Conservation (phyloP, 2,329 filamentous ascomycete species). For the Tolypocladium cylindrosporum region DNA sequence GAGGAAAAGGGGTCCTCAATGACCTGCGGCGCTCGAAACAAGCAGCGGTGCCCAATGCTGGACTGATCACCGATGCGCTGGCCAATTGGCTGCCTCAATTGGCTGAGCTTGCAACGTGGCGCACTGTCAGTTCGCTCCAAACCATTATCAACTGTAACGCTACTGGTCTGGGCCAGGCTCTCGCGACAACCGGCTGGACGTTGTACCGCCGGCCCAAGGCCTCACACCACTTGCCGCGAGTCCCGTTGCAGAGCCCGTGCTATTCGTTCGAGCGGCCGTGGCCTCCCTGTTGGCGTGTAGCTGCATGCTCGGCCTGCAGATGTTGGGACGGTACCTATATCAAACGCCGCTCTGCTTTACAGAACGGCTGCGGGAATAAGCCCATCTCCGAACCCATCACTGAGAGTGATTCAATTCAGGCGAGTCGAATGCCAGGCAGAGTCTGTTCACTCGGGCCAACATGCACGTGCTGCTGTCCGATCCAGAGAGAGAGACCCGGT, state of each 20-base stretch:
- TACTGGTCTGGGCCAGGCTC: neutral
- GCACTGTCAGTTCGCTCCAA: neutral
- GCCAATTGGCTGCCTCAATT: constrained; percentile 2
- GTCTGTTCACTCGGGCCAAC: neutral
- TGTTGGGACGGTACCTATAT: neutral
- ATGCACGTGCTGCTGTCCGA: neutral
- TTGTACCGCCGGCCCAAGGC: neutral
- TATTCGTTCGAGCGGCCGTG: neutral
- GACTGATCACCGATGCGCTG: neutral
- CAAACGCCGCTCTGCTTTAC: neutral
- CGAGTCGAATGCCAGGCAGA: neutral
- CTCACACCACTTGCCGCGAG: neutral
- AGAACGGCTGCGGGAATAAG: neutral
- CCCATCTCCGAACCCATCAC: neutral
- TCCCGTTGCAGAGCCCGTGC: neutral
- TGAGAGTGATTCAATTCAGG: too few relatives aligned
- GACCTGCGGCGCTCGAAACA: neutral
- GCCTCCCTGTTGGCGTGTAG: neutral
- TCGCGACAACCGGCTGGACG: neutral
- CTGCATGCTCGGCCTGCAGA: neutral
- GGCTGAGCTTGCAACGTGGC: constrained; percentile 5
- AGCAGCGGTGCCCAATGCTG: constrained; percentile 6
- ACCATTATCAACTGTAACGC: neutral
- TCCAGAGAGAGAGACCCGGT: neutral
- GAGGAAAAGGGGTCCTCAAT: neutral